Evolutionary conservation across 2,329 filamentous ascomycete species (phyloP).

Genomic region (Septoria petroselini): DNA sequence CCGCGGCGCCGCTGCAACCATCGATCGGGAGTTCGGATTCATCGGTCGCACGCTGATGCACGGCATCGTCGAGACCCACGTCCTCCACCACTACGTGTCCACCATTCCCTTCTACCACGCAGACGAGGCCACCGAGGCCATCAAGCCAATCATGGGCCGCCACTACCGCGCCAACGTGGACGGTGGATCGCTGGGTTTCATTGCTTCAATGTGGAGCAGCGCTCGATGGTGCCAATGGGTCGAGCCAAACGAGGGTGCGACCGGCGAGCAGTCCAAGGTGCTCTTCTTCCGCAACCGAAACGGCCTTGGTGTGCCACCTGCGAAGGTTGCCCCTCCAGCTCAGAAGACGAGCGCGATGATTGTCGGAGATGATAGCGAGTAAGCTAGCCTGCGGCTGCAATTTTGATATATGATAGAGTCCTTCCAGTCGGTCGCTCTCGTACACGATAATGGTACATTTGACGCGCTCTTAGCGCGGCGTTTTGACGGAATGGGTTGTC

Average conservation of each 20-base stretch:
- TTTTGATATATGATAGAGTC: conserved; percentile 11
- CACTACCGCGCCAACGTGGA: conserved; percentile 85
- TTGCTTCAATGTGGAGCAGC: conserved; percentile 75
- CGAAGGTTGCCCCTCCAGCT: conserved; percentile 30
- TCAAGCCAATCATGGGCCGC: conserved; percentile 89
- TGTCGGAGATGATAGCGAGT: conserved; percentile 22
- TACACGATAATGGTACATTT: conserved; percentile 10
- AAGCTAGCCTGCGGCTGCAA: conserved; percentile 4
- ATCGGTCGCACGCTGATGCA: conserved; percentile 86
- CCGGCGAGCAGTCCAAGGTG: conserved; percentile 77
- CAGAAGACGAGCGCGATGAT: conserved; percentile 22
- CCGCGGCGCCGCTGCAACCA: conserved; percentile 89
- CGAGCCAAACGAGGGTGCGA: conserved; percentile 78
- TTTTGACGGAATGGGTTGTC: conserved; percentile 10
- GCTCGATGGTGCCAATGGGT: conserved; percentile 95
- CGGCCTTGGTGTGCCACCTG: conserved; percentile 66
- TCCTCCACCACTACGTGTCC: conserved; percentile 95
- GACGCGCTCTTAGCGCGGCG: conserved; percentile 25
- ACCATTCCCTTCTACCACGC: conserved; percentile 96
- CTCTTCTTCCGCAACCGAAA: conserved; percentile 96
- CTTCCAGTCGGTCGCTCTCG: conserved; percentile 22
- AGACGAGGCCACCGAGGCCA: conserved; percentile 89
- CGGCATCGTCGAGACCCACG: conserved; percentile 96
- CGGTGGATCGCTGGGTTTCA: conserved; percentile 77
- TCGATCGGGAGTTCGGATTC: conserved; percentile 96